phyloP scores from a whole-genome alignment of 2,329 filamentous ascomycete genomes.

The Alternaria conjuncta region DNA sequence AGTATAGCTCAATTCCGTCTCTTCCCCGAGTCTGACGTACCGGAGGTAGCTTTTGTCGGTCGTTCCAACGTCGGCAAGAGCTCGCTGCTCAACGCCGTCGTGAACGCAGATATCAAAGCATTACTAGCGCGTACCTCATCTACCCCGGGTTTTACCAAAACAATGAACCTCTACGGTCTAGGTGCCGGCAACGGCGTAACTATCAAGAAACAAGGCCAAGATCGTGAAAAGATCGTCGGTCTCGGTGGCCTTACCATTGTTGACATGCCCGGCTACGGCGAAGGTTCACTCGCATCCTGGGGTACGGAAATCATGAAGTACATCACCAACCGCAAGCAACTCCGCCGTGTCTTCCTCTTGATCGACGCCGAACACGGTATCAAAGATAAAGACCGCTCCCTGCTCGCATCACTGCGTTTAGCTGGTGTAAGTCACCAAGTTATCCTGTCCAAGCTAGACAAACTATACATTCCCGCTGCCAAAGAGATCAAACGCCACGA shows the following conservation, averaged over 20 bases:
- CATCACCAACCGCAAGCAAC: conserved; percentile 65
- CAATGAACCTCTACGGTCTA: conserved; percentile 71
- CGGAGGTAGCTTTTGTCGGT: conserved; percentile 71
- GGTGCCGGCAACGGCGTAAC: conserved; percentile 45
- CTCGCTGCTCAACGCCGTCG: conserved; percentile 68
- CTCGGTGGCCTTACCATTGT: conserved; percentile 62
- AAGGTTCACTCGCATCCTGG: conserved; percentile 67
- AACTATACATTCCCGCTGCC: conserved; percentile 35
- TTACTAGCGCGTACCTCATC: conserved; percentile 57
- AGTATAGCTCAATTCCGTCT: conserved; percentile 66
- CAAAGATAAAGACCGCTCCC: conserved; percentile 64
- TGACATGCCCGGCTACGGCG: conserved; percentile 76
- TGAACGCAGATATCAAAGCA: conserved; percentile 52
- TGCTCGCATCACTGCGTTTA: conserved; percentile 63
- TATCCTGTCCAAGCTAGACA: conserved; percentile 70
- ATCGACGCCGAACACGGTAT: conserved; percentile 69
- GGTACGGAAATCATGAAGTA: conserved; percentile 73
- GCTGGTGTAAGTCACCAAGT: conserved; percentile 69
- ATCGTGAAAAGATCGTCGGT: conserved; percentile 44
- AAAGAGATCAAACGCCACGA: conserved; percentile 23
- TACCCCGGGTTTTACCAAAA: conserved; percentile 66
- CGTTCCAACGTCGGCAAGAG: conserved; percentile 75
- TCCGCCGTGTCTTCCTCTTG: conserved; percentile 68
- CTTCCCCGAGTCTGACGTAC: conserved; percentile 61
- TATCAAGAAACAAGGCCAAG: conserved; percentile 24